phyloP scores from a whole-genome alignment of 1,284 basidiomycete species.

The Trichosporon asahii region DNA sequence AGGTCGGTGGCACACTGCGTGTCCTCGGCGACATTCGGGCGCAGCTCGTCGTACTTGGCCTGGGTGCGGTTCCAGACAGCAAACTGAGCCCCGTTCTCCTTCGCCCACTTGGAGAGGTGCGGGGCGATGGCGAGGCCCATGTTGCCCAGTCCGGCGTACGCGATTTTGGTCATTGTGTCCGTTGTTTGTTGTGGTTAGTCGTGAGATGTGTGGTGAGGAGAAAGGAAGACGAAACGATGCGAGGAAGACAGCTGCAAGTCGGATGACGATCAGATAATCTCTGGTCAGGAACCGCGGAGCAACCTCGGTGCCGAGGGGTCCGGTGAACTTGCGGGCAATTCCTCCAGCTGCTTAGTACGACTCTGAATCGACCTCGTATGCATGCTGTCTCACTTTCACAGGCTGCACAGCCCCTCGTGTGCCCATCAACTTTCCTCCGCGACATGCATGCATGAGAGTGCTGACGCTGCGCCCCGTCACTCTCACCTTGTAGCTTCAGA shows the following conservation, averaged over 20 bases:
- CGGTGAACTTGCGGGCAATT: background rate
- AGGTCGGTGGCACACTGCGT: slow-evolving; percentile 19
- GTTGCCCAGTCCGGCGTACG: slow-evolving; percentile 39
- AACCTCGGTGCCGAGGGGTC: background rate
- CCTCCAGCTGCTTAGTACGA: background rate
- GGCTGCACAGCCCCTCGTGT: background rate
- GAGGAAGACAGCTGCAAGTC: background rate
- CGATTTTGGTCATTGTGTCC: slow-evolving; percentile 23
- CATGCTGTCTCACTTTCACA: background rate
- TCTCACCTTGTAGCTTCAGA: background rate
- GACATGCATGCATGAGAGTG: background rate
- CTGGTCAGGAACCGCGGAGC: background rate
- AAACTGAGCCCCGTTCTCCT: slow-evolving; percentile 18
- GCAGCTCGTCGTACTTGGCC: slow-evolving; percentile 33
- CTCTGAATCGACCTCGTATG: background rate
- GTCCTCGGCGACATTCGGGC: slow-evolving; percentile 13
- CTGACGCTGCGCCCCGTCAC: background rate
- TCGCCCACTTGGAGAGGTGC: slow-evolving; percentile 32
- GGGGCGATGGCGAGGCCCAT: slow-evolving; percentile 36
- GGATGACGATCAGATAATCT: background rate
- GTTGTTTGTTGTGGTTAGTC: background rate
- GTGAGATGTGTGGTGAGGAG: background rate
- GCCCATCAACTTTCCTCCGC: background rate
- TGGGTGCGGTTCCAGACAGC: slow-evolving; percentile 38
- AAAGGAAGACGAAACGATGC: background rate